Conservation (phyloP, 768 basidiomycete species). For the Daedaleopsis nitida region DNA sequence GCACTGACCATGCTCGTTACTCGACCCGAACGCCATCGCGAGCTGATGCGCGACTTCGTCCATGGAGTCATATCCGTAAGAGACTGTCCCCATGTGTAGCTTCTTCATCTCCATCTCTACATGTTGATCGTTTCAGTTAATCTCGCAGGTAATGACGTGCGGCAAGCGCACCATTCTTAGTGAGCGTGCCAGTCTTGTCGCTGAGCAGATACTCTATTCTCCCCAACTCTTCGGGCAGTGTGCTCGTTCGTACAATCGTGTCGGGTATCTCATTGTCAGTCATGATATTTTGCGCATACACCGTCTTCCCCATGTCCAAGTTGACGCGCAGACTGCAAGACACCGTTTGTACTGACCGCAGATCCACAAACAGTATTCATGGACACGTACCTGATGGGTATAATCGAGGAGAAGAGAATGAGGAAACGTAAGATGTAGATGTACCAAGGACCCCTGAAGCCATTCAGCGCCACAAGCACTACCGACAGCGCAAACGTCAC, state of each 20-base stretch:
- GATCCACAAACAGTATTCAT: neutral
- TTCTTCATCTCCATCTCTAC: constrained; percentile 99
- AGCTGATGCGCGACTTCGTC: constrained; percentile 95
- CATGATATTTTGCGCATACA: constrained; percentile 96
- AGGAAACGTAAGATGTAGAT: constrained; percentile 96
- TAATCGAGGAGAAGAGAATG: constrained; percentile 98
- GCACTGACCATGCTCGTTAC: constrained; percentile 53
- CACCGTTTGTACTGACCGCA: neutral
- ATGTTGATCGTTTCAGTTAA: neutral
- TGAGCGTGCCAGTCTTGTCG: constrained; percentile 97
- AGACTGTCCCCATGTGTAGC: constrained; percentile 98
- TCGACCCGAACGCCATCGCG: constrained; percentile 78
- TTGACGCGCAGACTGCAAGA: constrained; percentile 88
- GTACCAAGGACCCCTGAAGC: constrained; percentile 94
- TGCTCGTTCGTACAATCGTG: constrained; percentile 97
- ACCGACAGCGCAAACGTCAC: constrained; percentile 93
- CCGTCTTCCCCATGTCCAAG: constrained; percentile 99
- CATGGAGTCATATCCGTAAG: constrained; percentile 97
- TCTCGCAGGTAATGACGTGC: neutral
- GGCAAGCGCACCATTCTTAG: constrained; percentile 80
- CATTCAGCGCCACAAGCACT: constrained; percentile 91
- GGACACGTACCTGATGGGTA: constrained; percentile 86
- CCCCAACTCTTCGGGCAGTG: constrained; percentile 94
- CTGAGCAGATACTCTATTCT: constrained; percentile 94
- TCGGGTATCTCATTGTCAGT: constrained; percentile 89